Evolutionary conservation across 495 filamentous ascomycete genomes (phyloP).

Genomic region (Podospora fimiseda): DNA sequence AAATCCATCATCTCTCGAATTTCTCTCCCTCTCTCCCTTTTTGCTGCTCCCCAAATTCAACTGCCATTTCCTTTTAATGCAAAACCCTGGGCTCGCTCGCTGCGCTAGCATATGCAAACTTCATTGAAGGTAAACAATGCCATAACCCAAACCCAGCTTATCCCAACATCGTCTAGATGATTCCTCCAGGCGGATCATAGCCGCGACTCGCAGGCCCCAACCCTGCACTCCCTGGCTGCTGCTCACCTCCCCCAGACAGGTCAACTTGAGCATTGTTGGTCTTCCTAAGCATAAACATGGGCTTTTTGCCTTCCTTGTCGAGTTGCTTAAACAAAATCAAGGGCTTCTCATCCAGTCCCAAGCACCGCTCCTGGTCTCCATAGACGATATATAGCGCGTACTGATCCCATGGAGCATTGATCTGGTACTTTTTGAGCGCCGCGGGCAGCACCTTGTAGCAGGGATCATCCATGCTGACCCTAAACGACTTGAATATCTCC

Average conservation of each 20-base stretch:
- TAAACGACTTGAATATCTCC: constrained; percentile 97
- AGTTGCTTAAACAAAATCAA: constrained; percentile 95
- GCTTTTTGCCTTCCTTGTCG: constrained; percentile 92
- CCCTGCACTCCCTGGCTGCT: constrained; percentile 43
- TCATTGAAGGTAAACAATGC: not conserved
- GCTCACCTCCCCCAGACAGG: constrained; percentile 19
- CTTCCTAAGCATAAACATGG: constrained; percentile 97
- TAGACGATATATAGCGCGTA: constrained; percentile 98
- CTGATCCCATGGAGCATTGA: constrained; percentile 92
- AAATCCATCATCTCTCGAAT: too few relatives aligned
- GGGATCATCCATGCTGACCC: constrained; percentile 94
- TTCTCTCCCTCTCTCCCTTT: too few relatives aligned
- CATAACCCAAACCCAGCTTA: not conserved
- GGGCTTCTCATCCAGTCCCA: constrained; percentile 86
- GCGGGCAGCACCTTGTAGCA: constrained; percentile 96
- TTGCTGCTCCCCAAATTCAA: too few relatives aligned
- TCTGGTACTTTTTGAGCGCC: constrained; percentile 95
- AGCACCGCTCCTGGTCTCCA: constrained; percentile 90
- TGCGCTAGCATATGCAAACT: not conserved
- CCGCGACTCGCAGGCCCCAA: constrained; percentile 28
- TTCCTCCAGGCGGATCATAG: constrained; percentile 51
- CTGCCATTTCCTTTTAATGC: too few relatives aligned
- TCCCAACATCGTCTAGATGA: constrained; percentile 32
- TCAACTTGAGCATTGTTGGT: constrained; percentile 43
- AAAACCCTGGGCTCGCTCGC: too few relatives aligned